A percentile compares a stretch with the other conserved stretches of the same genome.
These are phyloP conservation scores for Floccularia luteovirens DNA, from an alignment of 768 basidiomycete species.

Conservation along the genomic window DNA sequence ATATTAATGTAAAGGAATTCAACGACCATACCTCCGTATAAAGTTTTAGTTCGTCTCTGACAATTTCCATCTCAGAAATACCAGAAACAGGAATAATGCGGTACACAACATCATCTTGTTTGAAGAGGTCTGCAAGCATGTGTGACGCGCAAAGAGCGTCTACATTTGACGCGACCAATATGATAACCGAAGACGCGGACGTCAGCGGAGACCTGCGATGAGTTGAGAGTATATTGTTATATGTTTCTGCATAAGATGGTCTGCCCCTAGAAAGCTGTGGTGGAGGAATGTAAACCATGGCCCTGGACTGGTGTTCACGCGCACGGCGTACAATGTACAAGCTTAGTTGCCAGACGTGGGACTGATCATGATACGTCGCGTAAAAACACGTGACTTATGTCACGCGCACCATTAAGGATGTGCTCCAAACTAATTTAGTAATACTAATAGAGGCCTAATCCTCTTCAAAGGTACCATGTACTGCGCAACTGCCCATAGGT, in stretches of 20 bases:
- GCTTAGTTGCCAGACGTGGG: too few species aligned
- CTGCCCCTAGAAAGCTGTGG: slow-evolving; percentile 58
- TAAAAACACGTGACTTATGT: too few species aligned
- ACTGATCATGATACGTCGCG: too few species aligned
- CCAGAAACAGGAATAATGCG: slow-evolving; percentile 86
- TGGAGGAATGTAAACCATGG: slow-evolving; percentile 56
- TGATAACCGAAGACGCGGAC: slow-evolving; percentile 76
- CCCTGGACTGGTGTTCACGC: neutral
- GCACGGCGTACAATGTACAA: too few species aligned
- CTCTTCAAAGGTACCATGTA: too few species aligned
- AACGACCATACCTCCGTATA: slow-evolving; percentile 51
- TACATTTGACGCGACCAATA: slow-evolving; percentile 85
- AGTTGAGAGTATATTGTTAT: slow-evolving; percentile 59
- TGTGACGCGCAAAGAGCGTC: slow-evolving; percentile 89
- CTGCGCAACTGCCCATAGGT: too few species aligned
- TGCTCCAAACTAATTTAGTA: too few species aligned
- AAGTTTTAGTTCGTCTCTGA: slow-evolving; percentile 56
- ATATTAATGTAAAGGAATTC: neutral
- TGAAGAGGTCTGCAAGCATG: slow-evolving; percentile 85
- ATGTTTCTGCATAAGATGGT: slow-evolving; percentile 67
- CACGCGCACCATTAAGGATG: too few species aligned
- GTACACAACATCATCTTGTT: slow-evolving; percentile 91
- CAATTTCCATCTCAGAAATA: slow-evolving; percentile 62
- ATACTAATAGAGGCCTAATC: too few species aligned
- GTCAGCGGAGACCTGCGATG: slow-evolving; percentile 69